Evolutionary conservation across 768 basidiomycete species (phyloP).

Genomic region (Leccinum aurantiacum): DNA sequence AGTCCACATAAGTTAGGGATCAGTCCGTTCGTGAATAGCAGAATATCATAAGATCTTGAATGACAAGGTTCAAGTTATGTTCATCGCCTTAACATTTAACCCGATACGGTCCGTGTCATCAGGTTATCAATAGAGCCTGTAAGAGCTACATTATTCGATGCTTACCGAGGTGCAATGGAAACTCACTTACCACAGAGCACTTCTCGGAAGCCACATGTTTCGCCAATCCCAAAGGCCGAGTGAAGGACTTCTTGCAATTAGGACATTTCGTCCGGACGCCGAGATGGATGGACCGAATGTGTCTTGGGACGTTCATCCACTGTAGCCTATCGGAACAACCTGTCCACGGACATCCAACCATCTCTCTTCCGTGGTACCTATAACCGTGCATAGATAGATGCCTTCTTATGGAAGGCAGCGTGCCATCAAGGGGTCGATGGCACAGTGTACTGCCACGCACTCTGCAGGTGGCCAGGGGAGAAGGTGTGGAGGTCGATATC

Average conservation of each 20-base stretch:
- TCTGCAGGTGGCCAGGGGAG: neutral
- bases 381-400: slow-evolving; percentile 9
- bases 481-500: neutral
- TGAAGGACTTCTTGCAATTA: slow-evolving; percentile 13
- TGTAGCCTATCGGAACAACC: slow-evolving; percentile 6
- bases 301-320: slow-evolving; percentile 14
- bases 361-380: slow-evolving; percentile 3
- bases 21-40: neutral
- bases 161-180: neutral
- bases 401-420: neutral
- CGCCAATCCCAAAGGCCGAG: slow-evolving; percentile 9
- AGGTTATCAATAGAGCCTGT: neutral
- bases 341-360: slow-evolving; percentile 7
- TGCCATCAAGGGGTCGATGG: slow-evolving; percentile 2
- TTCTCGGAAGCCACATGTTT: slow-evolving; percentile 13
- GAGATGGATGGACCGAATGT: slow-evolving; percentile 12
- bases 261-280: slow-evolving; percentile 9
- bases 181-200: slow-evolving; percentile 1
- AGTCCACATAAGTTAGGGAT: neutral
- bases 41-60: neutral
- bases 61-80: neutral
- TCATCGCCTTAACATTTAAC: neutral
- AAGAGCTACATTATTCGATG: neutral
- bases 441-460: neutral
- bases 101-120: neutral